Conservation (phyloP, 2,329 filamentous ascomycete genomes). For the Ophiostoma triangulosporum region DNA sequence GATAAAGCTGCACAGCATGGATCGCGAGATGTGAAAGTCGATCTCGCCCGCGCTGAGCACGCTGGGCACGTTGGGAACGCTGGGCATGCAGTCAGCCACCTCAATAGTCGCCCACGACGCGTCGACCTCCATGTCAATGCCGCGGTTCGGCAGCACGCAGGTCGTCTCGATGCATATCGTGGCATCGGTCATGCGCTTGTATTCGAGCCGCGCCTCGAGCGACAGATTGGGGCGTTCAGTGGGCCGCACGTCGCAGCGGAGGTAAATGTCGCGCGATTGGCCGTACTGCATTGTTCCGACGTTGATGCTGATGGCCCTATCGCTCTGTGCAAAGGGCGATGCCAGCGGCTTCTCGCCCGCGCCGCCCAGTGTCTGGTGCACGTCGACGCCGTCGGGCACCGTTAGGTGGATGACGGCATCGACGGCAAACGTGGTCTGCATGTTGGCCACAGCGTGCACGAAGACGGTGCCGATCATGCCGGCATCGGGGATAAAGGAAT, state of each 20-base stretch:
- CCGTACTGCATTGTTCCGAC: conserved; percentile 45
- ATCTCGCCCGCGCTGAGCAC: conserved; percentile 22
- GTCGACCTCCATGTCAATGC: not conserved
- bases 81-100: not conserved
- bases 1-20: conserved; percentile 36
- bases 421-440: conserved; percentile 44
- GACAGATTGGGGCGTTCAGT: not conserved
- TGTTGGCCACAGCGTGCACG: conserved; percentile 46
- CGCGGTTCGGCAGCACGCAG: not conserved
- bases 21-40: conserved; percentile 39
- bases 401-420: conserved; percentile 29
- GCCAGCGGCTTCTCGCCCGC: conserved; percentile 20
- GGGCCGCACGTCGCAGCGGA: conserved; percentile 25
- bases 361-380: conserved; percentile 27
- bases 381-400: conserved; percentile 22
- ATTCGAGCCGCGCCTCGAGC: not conserved
- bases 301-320: conserved; percentile 22
- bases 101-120: not conserved
- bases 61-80: not conserved
- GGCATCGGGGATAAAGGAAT: conserved; percentile 47
- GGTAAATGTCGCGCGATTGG: conserved; percentile 43
- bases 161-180: conserved; percentile 18
- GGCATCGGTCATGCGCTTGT: conserved; percentile 23
- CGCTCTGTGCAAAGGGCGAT: not conserved
- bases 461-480: conserved; percentile 51